These are phyloP conservation scores for Taxawa tesnikishii DNA, from an alignment of 2,329 filamentous ascomycete species.

Conservation along the genomic window DNA sequence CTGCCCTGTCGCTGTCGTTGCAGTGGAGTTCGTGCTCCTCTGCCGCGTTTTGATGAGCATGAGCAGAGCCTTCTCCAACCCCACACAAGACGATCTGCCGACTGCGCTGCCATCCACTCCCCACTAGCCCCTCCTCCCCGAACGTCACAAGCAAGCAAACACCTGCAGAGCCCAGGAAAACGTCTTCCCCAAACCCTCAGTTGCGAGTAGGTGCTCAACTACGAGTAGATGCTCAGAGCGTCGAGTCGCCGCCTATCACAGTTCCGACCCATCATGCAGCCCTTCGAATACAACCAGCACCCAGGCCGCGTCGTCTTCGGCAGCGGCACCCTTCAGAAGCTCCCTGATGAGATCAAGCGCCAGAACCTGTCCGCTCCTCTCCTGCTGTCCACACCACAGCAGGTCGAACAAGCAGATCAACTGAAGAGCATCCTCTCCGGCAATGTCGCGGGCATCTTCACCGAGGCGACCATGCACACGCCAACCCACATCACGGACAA, in stretches of 20 bases:
- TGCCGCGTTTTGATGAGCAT: too few species aligned
- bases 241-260: not conserved
- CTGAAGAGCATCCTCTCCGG: slow-evolving; percentile 31
- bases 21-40: too few species aligned
- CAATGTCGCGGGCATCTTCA: slow-evolving; percentile 39
- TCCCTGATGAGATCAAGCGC: slow-evolving; percentile 30
- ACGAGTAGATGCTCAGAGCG: not conserved
- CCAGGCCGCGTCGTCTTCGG: slow-evolving; percentile 46
- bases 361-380: slow-evolving; percentile 38
- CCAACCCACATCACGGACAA: slow-evolving; percentile 45
- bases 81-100: too few species aligned
- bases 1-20: too few species aligned
- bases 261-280: slow-evolving; percentile 32
- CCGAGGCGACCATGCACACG: slow-evolving; percentile 51
- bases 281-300: slow-evolving; percentile 44
- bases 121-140: too few species aligned
- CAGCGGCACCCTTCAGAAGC: slow-evolving; percentile 38
- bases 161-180: too few species aligned
- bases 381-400: slow-evolving; percentile 44
- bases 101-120: too few species aligned
- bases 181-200: too few species aligned
- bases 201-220: too few species aligned
- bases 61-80: too few species aligned
- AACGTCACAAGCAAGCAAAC: too few species aligned
- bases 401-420: slow-evolving; percentile 32